These are phyloP conservation scores for Nepenthes gracilis DNA, from an alignment of 148 eudicot genomes.

Conservation along the genomic window DNA sequence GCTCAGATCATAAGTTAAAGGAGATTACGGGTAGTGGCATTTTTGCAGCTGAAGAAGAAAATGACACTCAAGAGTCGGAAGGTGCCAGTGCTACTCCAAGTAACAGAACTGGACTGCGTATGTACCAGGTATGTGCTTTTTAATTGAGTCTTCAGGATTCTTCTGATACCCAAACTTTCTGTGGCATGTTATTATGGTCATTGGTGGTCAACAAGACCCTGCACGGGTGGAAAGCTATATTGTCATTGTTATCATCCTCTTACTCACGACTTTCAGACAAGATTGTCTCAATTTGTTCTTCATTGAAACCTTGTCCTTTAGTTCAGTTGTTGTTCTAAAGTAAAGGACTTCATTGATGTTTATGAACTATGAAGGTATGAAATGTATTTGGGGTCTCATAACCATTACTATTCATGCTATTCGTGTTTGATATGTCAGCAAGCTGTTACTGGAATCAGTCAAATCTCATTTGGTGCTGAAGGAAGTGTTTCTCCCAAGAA, in stretches of 20 bases:
- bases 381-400: too few species aligned
- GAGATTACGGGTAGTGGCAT: conserved; percentile 92
- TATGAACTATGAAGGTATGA: background rate
- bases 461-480: conserved; percentile 71
- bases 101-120: conserved; percentile 51
- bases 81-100: conserved; percentile 27
- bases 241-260: too few species aligned
- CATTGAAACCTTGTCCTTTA: background rate
- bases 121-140: conserved; percentile 52
- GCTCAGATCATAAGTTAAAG: conserved; percentile 67
- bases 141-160: too few species aligned
- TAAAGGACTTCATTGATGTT: background rate
- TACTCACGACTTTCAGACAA: too few species aligned
- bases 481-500: conserved; percentile 63
- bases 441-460: conserved; percentile 74
- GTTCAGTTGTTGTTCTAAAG: too few species aligned
- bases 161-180: background rate
- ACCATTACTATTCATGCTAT: background rate
- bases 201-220: background rate
- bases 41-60: conserved; percentile 44
- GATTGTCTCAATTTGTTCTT: background rate
- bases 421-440: conserved; percentile 33
- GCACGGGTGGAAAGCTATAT: background rate
- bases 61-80: conserved; percentile 35
- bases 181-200: background rate